Evolutionary conservation across 208 protist species (phyloP).

Genomic region (Leishmania gerbilli): DNA sequence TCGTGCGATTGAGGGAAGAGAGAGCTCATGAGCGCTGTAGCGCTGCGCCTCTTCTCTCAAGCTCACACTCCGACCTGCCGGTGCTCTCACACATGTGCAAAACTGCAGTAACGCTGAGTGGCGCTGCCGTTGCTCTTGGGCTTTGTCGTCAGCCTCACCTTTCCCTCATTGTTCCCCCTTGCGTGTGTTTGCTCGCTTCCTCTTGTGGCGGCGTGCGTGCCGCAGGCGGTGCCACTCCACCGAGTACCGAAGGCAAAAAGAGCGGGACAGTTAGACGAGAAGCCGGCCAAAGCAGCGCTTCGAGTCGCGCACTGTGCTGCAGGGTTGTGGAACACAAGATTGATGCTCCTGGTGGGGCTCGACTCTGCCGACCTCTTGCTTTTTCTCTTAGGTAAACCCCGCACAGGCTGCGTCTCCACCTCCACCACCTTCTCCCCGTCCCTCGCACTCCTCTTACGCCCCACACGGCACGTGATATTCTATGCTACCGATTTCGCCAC

Average conservation of each 20-base stretch:
- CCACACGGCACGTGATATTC: neutral
- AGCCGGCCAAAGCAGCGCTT: neutral
- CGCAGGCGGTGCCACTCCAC: neutral
- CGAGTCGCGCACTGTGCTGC: neutral
- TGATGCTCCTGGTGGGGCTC: neutral
- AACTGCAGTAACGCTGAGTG: neutral
- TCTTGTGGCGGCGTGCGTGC: neutral
- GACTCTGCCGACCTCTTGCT: neutral
- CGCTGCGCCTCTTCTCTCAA: neutral
- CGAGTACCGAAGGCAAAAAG: neutral
- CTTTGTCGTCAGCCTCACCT: neutral
- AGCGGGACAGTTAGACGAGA: neutral
- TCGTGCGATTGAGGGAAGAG: neutral
- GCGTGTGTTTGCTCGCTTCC: neutral
- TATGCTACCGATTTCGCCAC: neutral
- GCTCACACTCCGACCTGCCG: neutral
- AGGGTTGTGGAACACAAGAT: too few relatives aligned
- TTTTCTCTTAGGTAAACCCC: neutral
- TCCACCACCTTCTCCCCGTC: neutral
- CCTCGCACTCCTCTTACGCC: neutral
- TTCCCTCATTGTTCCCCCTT: neutral
- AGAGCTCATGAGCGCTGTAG: neutral
- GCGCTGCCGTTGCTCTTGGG: neutral
- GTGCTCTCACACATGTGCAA: neutral
- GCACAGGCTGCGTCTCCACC: neutral